Evolutionary conservation across 1,139 yeast species (phyloP).

Genomic region (Oligophagozyma castellii): DNA sequence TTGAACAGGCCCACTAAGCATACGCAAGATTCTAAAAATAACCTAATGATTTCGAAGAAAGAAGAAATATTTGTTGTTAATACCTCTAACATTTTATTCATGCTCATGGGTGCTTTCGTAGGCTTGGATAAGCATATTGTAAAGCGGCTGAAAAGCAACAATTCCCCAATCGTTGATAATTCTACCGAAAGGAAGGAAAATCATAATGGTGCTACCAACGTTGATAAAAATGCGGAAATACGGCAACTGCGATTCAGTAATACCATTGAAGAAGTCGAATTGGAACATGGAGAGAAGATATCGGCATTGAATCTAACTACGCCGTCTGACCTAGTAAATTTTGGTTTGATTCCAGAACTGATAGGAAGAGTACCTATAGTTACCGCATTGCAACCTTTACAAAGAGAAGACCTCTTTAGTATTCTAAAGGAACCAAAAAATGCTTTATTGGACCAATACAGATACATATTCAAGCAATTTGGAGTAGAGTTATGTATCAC

Average conservation of each 20-base stretch:
- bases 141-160: constrained; percentile 22
- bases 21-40: constrained; percentile 24
- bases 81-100: constrained; percentile 37
- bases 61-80: constrained; percentile 33
- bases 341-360: constrained; percentile 40
- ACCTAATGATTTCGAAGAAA: constrained; percentile 23
- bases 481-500: constrained; percentile 36
- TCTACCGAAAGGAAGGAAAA: constrained; percentile 3
- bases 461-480: constrained; percentile 34
- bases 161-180: no score
- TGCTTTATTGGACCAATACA: constrained; percentile 36
- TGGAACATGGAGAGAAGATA: constrained; percentile 25
- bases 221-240: constrained; percentile 5
- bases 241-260: constrained; percentile 13
- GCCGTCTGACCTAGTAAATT: constrained; percentile 34
- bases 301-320: constrained; percentile 31
- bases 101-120: constrained; percentile 44
- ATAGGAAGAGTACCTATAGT: constrained; percentile 41
- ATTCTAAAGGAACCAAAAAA: constrained; percentile 39
- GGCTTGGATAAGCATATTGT: constrained; percentile 35
- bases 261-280: constrained; percentile 23
- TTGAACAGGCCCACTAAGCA: constrained; percentile 30
- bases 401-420: constrained; percentile 30
- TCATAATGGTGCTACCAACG: neutral
- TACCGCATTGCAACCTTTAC: constrained; percentile 32